These are phyloP conservation scores for Tolypocladium sp. DNA, from an alignment of 2,329 filamentous ascomycete genomes.

Conservation along the genomic window DNA sequence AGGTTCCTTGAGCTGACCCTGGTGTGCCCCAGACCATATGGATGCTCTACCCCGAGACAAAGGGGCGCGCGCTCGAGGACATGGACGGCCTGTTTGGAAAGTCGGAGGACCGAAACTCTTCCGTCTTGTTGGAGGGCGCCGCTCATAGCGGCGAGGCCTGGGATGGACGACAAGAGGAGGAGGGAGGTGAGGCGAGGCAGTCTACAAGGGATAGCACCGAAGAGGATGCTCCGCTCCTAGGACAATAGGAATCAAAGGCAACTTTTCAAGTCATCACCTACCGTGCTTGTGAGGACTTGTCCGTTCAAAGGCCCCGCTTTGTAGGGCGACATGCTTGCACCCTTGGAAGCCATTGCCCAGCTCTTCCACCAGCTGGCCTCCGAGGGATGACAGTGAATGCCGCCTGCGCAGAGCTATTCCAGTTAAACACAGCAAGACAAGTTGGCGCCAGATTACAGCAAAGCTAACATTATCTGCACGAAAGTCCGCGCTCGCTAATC, in stretches of 20 bases:
- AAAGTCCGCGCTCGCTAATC: neutral
- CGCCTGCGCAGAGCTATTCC: too few relatives aligned
- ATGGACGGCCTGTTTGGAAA: slow-evolving; percentile 33
- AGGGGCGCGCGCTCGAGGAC: slow-evolving; percentile 29
- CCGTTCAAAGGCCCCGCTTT: neutral
- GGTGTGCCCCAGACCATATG: slow-evolving; percentile 23
- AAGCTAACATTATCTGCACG: neutral
- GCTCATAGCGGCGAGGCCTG: neutral
- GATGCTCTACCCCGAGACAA: slow-evolving; percentile 35
- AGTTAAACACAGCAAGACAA: neutral
- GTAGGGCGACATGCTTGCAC: too few relatives aligned
- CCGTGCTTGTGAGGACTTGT: too few relatives aligned
- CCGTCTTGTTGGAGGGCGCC: neutral
- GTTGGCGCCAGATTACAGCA: neutral
- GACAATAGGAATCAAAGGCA: neutral
- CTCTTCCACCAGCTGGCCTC: too few relatives aligned
- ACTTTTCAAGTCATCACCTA: neutral
- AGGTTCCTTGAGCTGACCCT: neutral
- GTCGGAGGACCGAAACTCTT: neutral
- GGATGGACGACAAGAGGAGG: neutral
- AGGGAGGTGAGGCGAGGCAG: neutral
- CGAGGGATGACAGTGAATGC: too few relatives aligned
- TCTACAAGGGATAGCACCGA: neutral
- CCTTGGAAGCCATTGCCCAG: too few relatives aligned
- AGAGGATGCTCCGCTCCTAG: slow-evolving; percentile 5